These are phyloP conservation scores for Paraphoma sp. DNA, from an alignment of 2,329 filamentous ascomycete genomes.

Conservation along the genomic window DNA sequence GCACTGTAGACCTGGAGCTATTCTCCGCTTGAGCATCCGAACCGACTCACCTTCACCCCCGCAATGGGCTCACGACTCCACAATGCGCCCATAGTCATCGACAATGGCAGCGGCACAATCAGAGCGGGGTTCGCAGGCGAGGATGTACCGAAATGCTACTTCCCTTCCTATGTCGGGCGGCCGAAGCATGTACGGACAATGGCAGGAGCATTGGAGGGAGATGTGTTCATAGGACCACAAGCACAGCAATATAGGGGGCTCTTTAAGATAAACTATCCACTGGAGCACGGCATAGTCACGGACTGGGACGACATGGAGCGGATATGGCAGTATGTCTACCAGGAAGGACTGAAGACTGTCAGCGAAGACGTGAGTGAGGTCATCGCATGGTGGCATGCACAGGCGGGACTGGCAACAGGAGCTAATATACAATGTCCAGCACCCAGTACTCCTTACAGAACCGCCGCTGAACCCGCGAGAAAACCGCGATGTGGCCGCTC, in stretches of 20 bases:
- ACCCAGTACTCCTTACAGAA: conserved; percentile 95
- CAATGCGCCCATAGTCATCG: conserved; percentile 97
- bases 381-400: conserved; percentile 10
- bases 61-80: conserved; percentile 76
- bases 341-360: conserved; percentile 92
- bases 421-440: conserved; percentile 57
- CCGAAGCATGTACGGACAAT: conserved; percentile 95
- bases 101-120: conserved; percentile 98
- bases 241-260: conserved; percentile 90
- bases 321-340: conserved; percentile 98
- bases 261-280: conserved; percentile 92
- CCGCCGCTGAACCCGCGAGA: conserved; percentile 92
- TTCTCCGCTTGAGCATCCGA: background rate
- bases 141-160: conserved; percentile 94
- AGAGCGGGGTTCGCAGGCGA: conserved; percentile 96
- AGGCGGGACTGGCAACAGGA: background rate
- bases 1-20: background rate
- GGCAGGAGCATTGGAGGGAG: conserved; percentile 94
- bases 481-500: conserved; percentile 94
- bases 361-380: conserved; percentile 81
- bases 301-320: conserved; percentile 99
- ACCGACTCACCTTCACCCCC: conserved; percentile 10
- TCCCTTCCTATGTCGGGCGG: conserved; percentile 94
- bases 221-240: conserved; percentile 94
- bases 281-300: conserved; percentile 98